A percentile compares a stretch with the other conserved stretches of the same genome.
phyloP scores from a whole-genome alignment of 352 stramenopile genomes.

The Globisporangium rhizosaccharum region DNA sequence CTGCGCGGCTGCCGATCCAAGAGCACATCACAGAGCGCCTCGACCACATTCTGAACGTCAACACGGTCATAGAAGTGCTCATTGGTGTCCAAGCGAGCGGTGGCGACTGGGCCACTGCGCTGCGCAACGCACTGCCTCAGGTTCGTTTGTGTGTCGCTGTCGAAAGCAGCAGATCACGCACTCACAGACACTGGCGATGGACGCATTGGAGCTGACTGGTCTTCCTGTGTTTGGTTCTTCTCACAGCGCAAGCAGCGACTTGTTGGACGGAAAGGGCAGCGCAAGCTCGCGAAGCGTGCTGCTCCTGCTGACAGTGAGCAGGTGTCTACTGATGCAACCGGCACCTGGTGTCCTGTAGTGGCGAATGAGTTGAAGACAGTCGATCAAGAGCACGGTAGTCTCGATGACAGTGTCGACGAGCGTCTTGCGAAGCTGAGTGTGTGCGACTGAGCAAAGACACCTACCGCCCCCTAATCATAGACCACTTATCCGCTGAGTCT shows the following conservation, averaged over 20 bases:
- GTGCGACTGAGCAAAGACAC: background rate
- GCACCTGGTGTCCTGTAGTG: too few species aligned
- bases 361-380: too few species aligned
- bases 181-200: background rate
- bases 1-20: constrained; percentile 64
- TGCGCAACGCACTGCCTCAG: constrained; percentile 47
- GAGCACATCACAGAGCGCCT: constrained; percentile 58
- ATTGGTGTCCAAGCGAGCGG: constrained; percentile 36
- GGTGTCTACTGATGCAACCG: background rate
- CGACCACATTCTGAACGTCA: constrained; percentile 80
- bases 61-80: constrained; percentile 70
- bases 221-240: background rate
- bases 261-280: constrained; percentile 31
- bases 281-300: constrained; percentile 1
- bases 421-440: background rate
- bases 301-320: background rate
- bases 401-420: background rate
- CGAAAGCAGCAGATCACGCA: background rate
- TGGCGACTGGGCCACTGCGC: constrained; percentile 42
- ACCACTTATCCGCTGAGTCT: too few species aligned
- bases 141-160: constrained; percentile 15
- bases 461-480: too few species aligned
- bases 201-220: background rate
- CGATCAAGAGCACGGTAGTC: background rate
- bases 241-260: constrained; percentile 38